phyloP scores from a whole-genome alignment of 208 protist genomes.

The Leishmania amazonensis region DNA sequence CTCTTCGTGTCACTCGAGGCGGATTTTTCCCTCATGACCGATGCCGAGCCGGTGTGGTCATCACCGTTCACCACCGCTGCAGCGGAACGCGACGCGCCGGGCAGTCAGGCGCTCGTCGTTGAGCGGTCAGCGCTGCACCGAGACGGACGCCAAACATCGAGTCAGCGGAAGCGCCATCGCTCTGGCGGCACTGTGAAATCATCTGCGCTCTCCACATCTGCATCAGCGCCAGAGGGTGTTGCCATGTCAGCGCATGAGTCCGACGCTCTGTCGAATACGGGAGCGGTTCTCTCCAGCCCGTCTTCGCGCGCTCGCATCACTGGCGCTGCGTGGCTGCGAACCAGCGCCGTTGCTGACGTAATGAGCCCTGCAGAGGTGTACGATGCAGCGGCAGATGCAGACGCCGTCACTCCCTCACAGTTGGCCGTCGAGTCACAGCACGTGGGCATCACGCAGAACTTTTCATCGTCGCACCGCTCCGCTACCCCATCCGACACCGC shows the following conservation, averaged over 20 bases:
- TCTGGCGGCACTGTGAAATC: not conserved
- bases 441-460: constrained; percentile 25
- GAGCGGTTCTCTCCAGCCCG: not conserved
- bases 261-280: not conserved
- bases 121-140: constrained; percentile 19
- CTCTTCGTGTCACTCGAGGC: constrained; percentile 21
- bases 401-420: not conserved
- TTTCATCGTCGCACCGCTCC: not conserved
- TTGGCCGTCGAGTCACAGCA: constrained; percentile 25
- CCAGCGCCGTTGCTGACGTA: not conserved
- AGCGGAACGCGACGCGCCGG: not conserved
- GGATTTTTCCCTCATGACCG: not conserved
- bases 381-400: not conserved
- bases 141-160: not conserved
- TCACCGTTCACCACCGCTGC: not conserved
- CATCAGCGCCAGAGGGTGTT: not conserved
- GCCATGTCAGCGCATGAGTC: not conserved
- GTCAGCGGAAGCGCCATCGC: constrained; percentile 8
- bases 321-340: not conserved
- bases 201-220: no score
- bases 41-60: not conserved
- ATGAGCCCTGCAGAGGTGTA: not conserved
- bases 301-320: not conserved
- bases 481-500: not conserved
- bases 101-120: not conserved